A percentile compares a stretch with the other conserved stretches of the same genome.
Conservation (phyloP, 2,329 filamentous ascomycete species). For the Colletotrichum spinosum region DNA sequence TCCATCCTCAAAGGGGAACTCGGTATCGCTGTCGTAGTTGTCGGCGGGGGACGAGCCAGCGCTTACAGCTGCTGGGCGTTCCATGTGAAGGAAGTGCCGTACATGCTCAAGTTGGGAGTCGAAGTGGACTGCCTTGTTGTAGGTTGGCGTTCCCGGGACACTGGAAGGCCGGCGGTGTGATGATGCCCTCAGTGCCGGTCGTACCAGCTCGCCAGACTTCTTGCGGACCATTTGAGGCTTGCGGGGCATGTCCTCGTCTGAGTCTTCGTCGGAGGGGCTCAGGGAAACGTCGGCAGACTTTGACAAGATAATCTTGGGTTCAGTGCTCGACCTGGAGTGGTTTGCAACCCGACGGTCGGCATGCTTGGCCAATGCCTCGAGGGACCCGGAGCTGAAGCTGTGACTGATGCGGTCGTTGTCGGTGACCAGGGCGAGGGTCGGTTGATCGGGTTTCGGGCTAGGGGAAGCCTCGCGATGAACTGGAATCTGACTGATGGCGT, state of each 20-base stretch:
- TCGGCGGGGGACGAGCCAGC: slow-evolving; percentile 93
- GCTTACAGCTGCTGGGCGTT: slow-evolving; percentile 95
- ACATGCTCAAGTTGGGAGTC: slow-evolving; percentile 97
- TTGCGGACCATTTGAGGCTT: slow-evolving; percentile 97
- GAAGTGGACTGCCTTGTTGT: slow-evolving; percentile 97
- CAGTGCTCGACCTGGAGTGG: slow-evolving; percentile 68
- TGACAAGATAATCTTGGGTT: slow-evolving; percentile 60
- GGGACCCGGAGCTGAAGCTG: slow-evolving; percentile 59
- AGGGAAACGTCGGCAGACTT: slow-evolving; percentile 63
- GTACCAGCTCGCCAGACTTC: slow-evolving; percentile 96
- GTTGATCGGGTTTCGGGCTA: slow-evolving; percentile 42
- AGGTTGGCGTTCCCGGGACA: slow-evolving; percentile 97
- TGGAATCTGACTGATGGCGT: slow-evolving; percentile 84
- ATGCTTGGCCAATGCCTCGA: slow-evolving; percentile 55
- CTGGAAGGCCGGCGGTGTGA: slow-evolving; percentile 87
- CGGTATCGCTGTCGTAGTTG: slow-evolving; percentile 84
- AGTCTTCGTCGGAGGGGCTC: slow-evolving; percentile 71
- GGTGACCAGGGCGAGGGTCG: slow-evolving; percentile 43
- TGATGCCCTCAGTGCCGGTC: slow-evolving; percentile 85
- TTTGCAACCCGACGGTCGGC: slow-evolving; percentile 52
- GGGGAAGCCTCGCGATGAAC: slow-evolving; percentile 71
- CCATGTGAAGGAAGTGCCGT: slow-evolving; percentile 93
- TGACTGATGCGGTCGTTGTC: slow-evolving; percentile 53
- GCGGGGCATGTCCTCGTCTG: slow-evolving; percentile 60
- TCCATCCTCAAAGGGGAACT: slow-evolving; percentile 83